phyloP scores from a whole-genome alignment of 202 grass and related monocot species.

The Zizania palustris region DNA sequence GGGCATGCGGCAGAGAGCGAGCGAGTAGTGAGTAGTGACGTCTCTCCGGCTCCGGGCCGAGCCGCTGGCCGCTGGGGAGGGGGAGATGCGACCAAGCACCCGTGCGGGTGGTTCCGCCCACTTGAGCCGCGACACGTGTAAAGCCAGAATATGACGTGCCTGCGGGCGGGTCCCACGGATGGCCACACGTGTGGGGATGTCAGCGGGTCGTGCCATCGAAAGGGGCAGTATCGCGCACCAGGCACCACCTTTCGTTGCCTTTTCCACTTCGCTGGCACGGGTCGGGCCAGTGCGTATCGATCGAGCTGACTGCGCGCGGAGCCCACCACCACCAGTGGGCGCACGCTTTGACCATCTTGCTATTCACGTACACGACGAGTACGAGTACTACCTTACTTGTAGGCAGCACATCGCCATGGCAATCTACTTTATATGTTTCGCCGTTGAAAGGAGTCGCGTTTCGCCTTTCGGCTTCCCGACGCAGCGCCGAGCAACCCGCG shows the following conservation, averaged over 20 bases:
- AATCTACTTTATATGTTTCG: too few species aligned
- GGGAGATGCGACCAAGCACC: conserved; percentile 36
- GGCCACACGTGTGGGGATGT: conserved; percentile 44
- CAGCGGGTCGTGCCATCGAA: conserved; percentile 29
- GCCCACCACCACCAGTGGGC: neutral
- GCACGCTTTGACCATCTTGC: too few species aligned
- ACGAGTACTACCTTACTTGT: too few species aligned
- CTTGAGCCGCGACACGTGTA: conserved; percentile 23
- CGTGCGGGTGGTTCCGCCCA: conserved; percentile 33
- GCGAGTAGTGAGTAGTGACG: too few species aligned
- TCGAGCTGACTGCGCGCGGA: too few species aligned
- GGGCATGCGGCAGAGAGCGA: too few species aligned
- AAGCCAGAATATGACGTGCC: neutral
- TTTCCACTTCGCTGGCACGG: neutral
- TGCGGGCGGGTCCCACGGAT: neutral
- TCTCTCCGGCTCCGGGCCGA: neutral
- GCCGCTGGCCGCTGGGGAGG: neutral
- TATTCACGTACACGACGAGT: too few species aligned
- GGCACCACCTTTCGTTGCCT: neutral
- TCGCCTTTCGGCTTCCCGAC: too few species aligned
- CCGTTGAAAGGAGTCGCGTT: too few species aligned
- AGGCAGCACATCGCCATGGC: too few species aligned
- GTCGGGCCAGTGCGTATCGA: too few species aligned
- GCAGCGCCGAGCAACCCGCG: too few species aligned
- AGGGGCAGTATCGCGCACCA: neutral